Evolutionary conservation across 768 basidiomycete genomes (phyloP), one percentile per base, ranked within the genome.

Genomic region (Glaciozyma antarctica): DNA sequence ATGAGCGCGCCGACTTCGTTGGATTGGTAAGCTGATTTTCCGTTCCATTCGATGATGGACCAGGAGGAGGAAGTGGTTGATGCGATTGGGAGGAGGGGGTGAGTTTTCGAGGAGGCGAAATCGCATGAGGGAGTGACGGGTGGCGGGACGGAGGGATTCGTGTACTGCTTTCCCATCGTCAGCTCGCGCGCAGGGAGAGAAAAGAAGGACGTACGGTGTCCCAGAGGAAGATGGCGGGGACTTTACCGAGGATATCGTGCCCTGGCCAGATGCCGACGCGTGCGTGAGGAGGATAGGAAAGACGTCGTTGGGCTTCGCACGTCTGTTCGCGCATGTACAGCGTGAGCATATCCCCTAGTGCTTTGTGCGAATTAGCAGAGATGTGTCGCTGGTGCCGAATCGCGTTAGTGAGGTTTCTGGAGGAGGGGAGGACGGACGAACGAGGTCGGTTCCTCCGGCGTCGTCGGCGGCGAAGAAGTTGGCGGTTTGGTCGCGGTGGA

Each of bases 321-420:
- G 49, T 45, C 32, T 69, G 60, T 34, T 65, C 60, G 34, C 45
- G 34, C n/a, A 69, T 19, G 52, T 62, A 69, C 15, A 51, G 58
- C 34, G 67, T 52, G 28, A 63, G 47, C 53, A 69, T 59, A 53
- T 69, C 64, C 26, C 55, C 63, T 2, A 65, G 28, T 5, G 54
- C 64, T 28, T 44, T 7, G 51, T 69, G 67, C 1, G 52, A 34
- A 28, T n/a, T 16, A 10, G 13, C 8, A 16, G 45, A 43, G 10
- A 69, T 59, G 61, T 69, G 67, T 6, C 65, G 65, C 65, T 66
- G 56, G 16, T 26, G 8, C 28, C 3, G 30, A 12, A 54, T n/a
- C 7, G 19, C 19, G 44, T 17, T 28, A 32, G 17, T 19, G 58
- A 3, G 15, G 6, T 2, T 12, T 19, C 24, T 5, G 22, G 26